These are phyloP conservation scores for Leptographium flavum DNA, from an alignment of 2,329 filamentous ascomycete genomes.

Conservation along the genomic window DNA sequence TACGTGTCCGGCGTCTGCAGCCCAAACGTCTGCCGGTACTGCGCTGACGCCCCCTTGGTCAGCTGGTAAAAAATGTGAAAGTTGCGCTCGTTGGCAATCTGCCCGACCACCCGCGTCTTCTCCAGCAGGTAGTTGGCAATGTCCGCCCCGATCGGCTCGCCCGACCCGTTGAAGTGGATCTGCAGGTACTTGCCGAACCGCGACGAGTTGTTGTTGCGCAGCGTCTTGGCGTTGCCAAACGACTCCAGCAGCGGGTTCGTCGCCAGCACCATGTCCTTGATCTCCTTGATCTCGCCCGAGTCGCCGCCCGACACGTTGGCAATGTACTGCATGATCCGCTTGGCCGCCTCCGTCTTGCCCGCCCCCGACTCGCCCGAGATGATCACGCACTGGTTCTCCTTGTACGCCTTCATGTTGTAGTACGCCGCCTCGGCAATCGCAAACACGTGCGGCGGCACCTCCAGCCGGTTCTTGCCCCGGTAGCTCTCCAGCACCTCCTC, in stretches of 20 bases:
- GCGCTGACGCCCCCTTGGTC: slow-evolving; percentile 79
- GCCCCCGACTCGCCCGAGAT: slow-evolving; percentile 97
- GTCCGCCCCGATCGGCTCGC: slow-evolving; percentile 88
- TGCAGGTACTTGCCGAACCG: slow-evolving; percentile 97
- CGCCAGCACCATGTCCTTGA: slow-evolving; percentile 98
- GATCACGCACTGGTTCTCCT: slow-evolving; percentile 98
- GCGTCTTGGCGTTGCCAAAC: slow-evolving; percentile 94
- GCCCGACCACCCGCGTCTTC: slow-evolving; percentile 86
- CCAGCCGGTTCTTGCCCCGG: slow-evolving; percentile 89
- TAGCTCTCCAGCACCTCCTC: slow-evolving; percentile 87
- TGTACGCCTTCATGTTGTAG: slow-evolving; percentile 99
- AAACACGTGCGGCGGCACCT: slow-evolving; percentile 92
- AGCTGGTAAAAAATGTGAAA: slow-evolving; percentile 99
- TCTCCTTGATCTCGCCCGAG: slow-evolving; percentile 81
- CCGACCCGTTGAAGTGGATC: slow-evolving; percentile 83
- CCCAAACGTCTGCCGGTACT: slow-evolving; percentile 77
- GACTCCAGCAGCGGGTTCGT: slow-evolving; percentile 95
- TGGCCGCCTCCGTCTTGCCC: slow-evolving; percentile 95
- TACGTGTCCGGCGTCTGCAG: slow-evolving; percentile 88
- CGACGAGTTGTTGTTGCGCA: slow-evolving; percentile 97
- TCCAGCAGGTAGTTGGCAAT: slow-evolving; percentile 97
- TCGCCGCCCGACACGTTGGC: slow-evolving; percentile 73
- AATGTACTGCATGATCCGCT: slow-evolving; percentile 99
- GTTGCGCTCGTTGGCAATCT: slow-evolving; percentile 90
- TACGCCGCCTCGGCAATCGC: slow-evolving; percentile 92